A percentile compares a stretch with the other conserved stretches of the same genome.
phyloP scores from a whole-genome alignment of 768 basidiomycete genomes.

The Rhizopogon vulgaris region DNA sequence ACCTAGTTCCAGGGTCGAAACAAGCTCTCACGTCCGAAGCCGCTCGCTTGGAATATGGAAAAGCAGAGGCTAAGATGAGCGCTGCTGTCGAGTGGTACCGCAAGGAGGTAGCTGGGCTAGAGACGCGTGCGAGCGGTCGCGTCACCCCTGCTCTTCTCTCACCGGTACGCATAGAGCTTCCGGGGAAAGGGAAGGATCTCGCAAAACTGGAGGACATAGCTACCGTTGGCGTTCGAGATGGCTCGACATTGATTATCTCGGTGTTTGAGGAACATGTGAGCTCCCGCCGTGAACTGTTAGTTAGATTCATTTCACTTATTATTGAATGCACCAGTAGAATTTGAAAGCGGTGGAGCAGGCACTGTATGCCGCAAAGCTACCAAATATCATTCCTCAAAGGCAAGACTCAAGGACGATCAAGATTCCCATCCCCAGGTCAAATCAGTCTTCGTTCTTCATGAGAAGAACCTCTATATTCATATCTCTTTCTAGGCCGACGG shows the following conservation, averaged over 20 bases:
- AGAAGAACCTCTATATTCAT: neutral
- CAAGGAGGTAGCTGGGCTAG: constrained; percentile 68
- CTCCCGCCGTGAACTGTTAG: neutral
- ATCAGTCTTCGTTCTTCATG: neutral
- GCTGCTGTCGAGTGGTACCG: constrained; percentile 65
- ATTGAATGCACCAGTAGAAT: constrained; percentile 43
- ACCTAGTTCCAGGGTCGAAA: constrained; percentile 64
- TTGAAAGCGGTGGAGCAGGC: constrained; percentile 72
- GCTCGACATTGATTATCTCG: constrained; percentile 65
- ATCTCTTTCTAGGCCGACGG: constrained; percentile 52
- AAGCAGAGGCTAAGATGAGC: constrained; percentile 59
- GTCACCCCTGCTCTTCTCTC: constrained; percentile 68
- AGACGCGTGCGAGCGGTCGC: constrained; percentile 69
- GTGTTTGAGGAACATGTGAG: constrained; percentile 76
- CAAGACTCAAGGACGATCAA: constrained; percentile 67
- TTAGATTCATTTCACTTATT: too few species aligned
- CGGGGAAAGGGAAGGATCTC: constrained; percentile 29
- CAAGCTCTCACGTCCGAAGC: constrained; percentile 49
- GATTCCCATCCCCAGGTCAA: constrained; percentile 74
- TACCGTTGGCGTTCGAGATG: constrained; percentile 77
- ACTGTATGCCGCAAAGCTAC: constrained; percentile 69
- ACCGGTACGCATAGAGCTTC: constrained; percentile 56
- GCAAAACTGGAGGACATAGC: constrained; percentile 63
- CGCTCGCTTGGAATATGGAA: constrained; percentile 54
- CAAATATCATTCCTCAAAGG: constrained; percentile 66